Base-by-base conservation (phyloP, 495 filamentous ascomycete species). In the Ramalina peruviana region DNA sequence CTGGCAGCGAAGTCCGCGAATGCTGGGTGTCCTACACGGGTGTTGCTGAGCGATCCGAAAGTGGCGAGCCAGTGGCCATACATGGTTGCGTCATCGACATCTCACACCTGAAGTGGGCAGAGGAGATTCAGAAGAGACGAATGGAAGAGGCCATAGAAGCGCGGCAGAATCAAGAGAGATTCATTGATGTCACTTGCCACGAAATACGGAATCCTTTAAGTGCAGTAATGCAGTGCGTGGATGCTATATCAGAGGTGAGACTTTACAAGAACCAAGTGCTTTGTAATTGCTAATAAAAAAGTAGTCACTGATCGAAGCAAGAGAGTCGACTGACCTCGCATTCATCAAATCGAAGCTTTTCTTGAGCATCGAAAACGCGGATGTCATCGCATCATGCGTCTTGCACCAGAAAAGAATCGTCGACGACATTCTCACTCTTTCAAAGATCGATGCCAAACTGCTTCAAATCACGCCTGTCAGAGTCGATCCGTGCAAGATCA, bases 111-210 rank as follows among this genome's bases (percentile, higher is more conserved):
- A 74, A 72, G 52, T 67, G 58, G 51, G 67, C 70, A 2, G 70
- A 74, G 46, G 19, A 67, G 41, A 41, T 62, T 40, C 74, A 82
- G 50, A 75, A 76, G 55, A 77, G 79, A 46, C 70, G 76, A 55
- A 78, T 79, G 27, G 68, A 75, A 54, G 80, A 79, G 59, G 82
- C 78, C 4, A 72, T 82, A 43, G 78, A 80, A 50, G 71, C 75
- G 39, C 83, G 84, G 58, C 66, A 75, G 36, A 76, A 82, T 50
- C 80, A 84, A 54, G 81, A 90, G 59, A 88, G 86, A 50, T 93
- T 90, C 62, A 89, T 92, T 58, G 86, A 90, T 61, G 89, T 88
- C 54, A 88, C 83, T 6, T 86, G 82, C 54, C 86, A 94, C 57
- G 86, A 94, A 58, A 86, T 92, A 71, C 76, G 86, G 9, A 94